Conservation (phyloP, 2,329 filamentous ascomycete genomes). For the Colletotrichum sansevieriae region DNA sequence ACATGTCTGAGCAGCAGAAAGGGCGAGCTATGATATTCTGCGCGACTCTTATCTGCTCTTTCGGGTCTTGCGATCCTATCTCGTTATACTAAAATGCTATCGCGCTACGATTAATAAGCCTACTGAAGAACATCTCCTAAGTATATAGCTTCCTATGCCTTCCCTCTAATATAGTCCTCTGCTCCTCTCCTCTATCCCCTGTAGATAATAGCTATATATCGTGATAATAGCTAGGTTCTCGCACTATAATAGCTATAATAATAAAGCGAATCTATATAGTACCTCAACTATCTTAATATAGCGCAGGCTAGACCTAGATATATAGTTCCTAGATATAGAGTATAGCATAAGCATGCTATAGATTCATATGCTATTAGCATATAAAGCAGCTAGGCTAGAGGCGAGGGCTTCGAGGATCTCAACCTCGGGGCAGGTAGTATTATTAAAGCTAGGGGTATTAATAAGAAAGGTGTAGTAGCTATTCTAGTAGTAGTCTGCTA, state of each 20-base stretch:
- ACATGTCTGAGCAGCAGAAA: no score
- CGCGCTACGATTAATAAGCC: background rate
- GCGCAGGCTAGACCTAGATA: background rate
- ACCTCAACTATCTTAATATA: background rate
- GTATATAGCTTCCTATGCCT: background rate
- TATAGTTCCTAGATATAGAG: background rate
- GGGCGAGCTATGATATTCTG: no score
- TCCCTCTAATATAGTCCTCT: background rate
- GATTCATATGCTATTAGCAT: background rate
- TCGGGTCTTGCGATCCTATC: background rate
- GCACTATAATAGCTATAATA: background rate
- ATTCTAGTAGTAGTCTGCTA: constrained; percentile 2
- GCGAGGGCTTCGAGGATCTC: background rate
- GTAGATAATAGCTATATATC: background rate
- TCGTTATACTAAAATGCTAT: background rate
- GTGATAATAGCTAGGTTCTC: constrained; percentile 1
- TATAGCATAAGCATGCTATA: no score
- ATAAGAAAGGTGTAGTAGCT: background rate
- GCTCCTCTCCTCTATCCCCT: background rate
- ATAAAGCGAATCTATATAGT: background rate
- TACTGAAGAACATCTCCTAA: background rate
- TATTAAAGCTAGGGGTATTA: background rate
- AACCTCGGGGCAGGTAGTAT: background rate
- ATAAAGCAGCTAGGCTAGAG: background rate
- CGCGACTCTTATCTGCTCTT: background rate